Conservation (phyloP, 495 filamentous ascomycete genomes). For the Achaetomiella virescens region DNA sequence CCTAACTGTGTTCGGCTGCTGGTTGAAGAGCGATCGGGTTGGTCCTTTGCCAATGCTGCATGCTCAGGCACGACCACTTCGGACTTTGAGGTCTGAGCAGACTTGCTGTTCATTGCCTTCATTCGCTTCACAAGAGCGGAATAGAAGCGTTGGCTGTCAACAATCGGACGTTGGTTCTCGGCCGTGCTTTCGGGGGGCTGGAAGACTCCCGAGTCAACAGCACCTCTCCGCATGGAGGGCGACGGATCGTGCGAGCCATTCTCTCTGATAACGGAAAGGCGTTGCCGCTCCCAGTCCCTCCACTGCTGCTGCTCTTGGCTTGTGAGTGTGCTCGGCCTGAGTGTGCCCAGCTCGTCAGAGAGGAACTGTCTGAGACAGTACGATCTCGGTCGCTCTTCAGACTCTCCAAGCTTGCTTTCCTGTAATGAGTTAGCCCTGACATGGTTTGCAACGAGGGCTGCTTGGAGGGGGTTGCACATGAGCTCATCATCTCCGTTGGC, state of each 20-base stretch:
- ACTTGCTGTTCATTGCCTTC: constrained; percentile 23
- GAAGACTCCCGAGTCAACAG: constrained; percentile 16
- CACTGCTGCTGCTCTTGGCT: constrained; percentile 33
- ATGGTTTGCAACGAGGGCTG: constrained; percentile 36
- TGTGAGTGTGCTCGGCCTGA: constrained; percentile 46
- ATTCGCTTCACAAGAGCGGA: constrained; percentile 68
- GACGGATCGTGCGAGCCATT: constrained; percentile 45
- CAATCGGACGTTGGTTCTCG: constrained; percentile 13
- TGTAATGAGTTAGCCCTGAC: constrained; percentile 37
- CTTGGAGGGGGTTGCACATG: constrained; percentile 37
- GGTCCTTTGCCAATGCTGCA: background rate
- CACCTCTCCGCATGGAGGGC: constrained; percentile 30
- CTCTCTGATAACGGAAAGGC: constrained; percentile 63
- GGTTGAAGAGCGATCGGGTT: background rate
- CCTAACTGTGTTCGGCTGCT: constrained; percentile 5
- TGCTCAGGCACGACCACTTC: background rate
- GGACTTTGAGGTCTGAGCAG: background rate
- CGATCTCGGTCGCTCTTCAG: constrained; percentile 41
- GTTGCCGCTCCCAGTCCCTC: constrained; percentile 47
- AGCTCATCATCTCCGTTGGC: constrained; percentile 24
- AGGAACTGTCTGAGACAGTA: constrained; percentile 48
- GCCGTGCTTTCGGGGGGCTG: constrained; percentile 1
- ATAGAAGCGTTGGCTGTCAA: constrained; percentile 64
- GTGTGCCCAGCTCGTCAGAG: constrained; percentile 72
- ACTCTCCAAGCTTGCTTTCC: constrained; percentile 48